Evolutionary conservation across 768 basidiomycete species (phyloP), one percentile per base, ranked within the genome.

Genomic region (Pleurotus ostreatus): DNA sequence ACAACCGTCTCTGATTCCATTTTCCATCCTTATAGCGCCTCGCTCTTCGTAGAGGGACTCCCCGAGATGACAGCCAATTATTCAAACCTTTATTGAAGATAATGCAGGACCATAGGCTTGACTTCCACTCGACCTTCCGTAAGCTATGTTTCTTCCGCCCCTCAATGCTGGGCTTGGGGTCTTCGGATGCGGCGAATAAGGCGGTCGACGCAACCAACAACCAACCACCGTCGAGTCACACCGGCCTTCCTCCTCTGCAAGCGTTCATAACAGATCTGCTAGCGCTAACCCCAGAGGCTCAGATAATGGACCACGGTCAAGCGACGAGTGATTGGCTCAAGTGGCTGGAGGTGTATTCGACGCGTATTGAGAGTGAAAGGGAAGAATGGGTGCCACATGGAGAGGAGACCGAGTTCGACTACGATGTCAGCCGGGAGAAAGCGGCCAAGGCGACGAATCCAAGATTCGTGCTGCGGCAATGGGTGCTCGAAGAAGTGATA

Each of bases 401-500:
- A 18, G 48, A 20, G 9, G 49, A 55, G 43, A 46, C 39, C 26
- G 4, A 56, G 15, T 55, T 41, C 22, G 75, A 78, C 41, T 64
- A 75, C 37, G 80, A 83, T 47, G 71, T 59, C 1, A 78, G 78
- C 58, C 72, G 86, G 51, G 70, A 75, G 57, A 69, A 64, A 12
- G 83, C 76, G 37, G 80, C 82, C 73, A 78, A 74, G 59, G 68
- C 60, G 20, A 83, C 78, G 25, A 99, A 99, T 66, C 97, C 97
- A 15, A 78, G 94, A 37, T 98, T 99, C 70, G 85, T 96, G 34
- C 70, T 98, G 57, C 77, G 97, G 58, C 97, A 98, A 70, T 98
- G 97, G 97, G 74, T 98, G 7, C 76, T 99, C 34, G 94, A 98
- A 68, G 95, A 98, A 65, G 87, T 92, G 20, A 98, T 98, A 65